Evolutionary conservation across 768 basidiomycete genomes (phyloP).

Genomic region (Lactifluus echinatus): DNA sequence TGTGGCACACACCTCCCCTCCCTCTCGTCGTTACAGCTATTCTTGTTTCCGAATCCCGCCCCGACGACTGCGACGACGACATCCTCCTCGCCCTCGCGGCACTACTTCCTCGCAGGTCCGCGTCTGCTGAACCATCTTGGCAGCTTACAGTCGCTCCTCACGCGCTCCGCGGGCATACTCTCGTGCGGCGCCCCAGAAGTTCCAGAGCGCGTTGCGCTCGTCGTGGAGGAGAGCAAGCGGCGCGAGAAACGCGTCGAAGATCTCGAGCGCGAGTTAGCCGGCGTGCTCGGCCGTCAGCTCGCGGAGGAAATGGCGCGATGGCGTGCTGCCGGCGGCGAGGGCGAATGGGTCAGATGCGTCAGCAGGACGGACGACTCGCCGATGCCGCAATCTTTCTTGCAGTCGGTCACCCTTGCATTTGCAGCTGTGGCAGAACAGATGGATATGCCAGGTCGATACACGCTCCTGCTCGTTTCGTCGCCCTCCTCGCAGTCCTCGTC

Average conservation of each 20-base stretch:
- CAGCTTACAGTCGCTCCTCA: slow-evolving; percentile 47
- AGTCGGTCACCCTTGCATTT: slow-evolving; percentile 45
- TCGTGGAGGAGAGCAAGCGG: slow-evolving; percentile 57
- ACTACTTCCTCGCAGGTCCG: slow-evolving; percentile 79
- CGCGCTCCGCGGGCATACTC: slow-evolving; percentile 47
- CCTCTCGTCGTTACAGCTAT: slow-evolving; percentile 62
- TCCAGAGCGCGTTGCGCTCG: slow-evolving; percentile 56
- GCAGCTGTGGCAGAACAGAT: slow-evolving; percentile 26
- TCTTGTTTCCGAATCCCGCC: slow-evolving; percentile 58
- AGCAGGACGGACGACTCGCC: slow-evolving; percentile 55
- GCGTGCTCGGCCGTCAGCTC: slow-evolving; percentile 36
- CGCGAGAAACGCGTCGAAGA: slow-evolving; percentile 63
- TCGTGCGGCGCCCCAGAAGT: slow-evolving; percentile 62
- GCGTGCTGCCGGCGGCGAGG: slow-evolving; percentile 21
- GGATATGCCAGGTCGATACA: slow-evolving; percentile 25
- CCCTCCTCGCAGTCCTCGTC: slow-evolving; percentile 44
- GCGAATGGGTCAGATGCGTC: slow-evolving; percentile 38
- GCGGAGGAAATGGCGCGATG: slow-evolving; percentile 28
- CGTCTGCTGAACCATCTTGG: slow-evolving; percentile 59
- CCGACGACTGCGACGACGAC: slow-evolving; percentile 53
- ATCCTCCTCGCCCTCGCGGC: slow-evolving; percentile 52
- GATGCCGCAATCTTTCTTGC: slow-evolving; percentile 52
- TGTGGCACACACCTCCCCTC: slow-evolving; percentile 80
- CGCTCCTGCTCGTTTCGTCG: slow-evolving; percentile 54
- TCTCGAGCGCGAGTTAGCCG: slow-evolving; percentile 57